A percentile compares a stretch with the other conserved stretches of the same genome.
These are phyloP conservation scores for Hortaea sp. DNA, from an alignment of 2,329 filamentous ascomycete genomes.

Conservation along the genomic window DNA sequence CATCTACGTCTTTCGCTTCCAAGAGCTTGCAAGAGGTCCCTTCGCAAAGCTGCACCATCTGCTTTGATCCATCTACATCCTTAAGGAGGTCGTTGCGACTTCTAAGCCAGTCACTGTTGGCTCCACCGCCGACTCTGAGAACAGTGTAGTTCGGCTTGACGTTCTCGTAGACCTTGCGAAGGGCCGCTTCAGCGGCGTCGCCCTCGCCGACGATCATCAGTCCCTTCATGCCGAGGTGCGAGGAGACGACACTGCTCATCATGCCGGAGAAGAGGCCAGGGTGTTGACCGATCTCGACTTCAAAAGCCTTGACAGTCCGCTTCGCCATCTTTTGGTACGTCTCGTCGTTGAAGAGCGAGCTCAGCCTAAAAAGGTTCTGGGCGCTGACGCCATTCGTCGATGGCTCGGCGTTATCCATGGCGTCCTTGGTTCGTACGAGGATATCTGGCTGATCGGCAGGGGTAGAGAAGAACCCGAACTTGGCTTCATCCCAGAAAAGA, in stretches of 20 bases:
- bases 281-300: slow-evolving; percentile 84
- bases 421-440: slow-evolving; percentile 83
- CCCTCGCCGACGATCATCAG: slow-evolving; percentile 46
- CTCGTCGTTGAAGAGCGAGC: slow-evolving; percentile 56
- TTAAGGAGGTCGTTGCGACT: slow-evolving; percentile 39
- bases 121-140: slow-evolving; percentile 28
- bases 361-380: slow-evolving; percentile 74
- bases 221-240: slow-evolving; percentile 57
- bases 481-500: slow-evolving; percentile 62
- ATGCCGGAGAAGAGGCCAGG: slow-evolving; percentile 84
- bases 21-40: slow-evolving; percentile 26
- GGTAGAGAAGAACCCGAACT: slow-evolving; percentile 63
- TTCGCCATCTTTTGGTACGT: slow-evolving; percentile 55
- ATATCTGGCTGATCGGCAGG: slow-evolving; percentile 52
- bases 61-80: slow-evolving; percentile 30
- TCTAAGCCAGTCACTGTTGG: slow-evolving; percentile 39
- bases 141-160: slow-evolving; percentile 29
- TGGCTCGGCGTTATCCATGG: slow-evolving; percentile 86
- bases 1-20: slow-evolving; percentile 15
- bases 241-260: slow-evolving; percentile 63
- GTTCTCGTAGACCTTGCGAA: slow-evolving; percentile 30
- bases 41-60: slow-evolving; percentile 39
- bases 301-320: slow-evolving; percentile 73
- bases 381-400: slow-evolving; percentile 84
- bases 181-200: slow-evolving; percentile 30